Evolutionary conservation across 768 basidiomycete species (phyloP).

Genomic region (Hortiboletus campestris): DNA sequence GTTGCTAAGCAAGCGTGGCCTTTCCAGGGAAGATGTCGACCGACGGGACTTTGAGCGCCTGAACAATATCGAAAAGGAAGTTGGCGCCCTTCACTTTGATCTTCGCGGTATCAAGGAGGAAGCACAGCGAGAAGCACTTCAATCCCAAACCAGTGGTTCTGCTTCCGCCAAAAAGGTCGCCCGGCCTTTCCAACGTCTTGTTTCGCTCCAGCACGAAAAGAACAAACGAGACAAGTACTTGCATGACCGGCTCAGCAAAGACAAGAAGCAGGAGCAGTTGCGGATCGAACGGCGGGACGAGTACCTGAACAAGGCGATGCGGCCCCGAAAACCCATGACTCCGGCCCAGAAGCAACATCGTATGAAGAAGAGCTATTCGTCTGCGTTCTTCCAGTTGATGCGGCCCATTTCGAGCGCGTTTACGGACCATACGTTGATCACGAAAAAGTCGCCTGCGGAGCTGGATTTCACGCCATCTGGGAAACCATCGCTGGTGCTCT

Average conservation of each 20-base stretch:
- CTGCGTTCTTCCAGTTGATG: constrained; percentile 81
- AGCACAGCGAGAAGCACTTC: constrained; percentile 59
- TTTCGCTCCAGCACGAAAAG: constrained; percentile 74
- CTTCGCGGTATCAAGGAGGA: constrained; percentile 74
- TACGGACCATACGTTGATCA: constrained; percentile 50
- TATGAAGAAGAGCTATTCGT: constrained; percentile 85
- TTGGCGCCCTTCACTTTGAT: constrained; percentile 61
- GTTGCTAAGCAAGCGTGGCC: constrained; percentile 41
- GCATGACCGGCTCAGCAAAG: constrained; percentile 67
- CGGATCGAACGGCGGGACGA: constrained; percentile 74
- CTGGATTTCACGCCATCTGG: constrained; percentile 71
- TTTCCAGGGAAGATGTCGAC: constrained; percentile 55
- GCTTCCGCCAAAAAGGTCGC: constrained; percentile 51
- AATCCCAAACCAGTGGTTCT: constrained; percentile 41
- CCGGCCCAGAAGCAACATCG: constrained; percentile 70
- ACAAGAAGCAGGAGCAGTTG: constrained; percentile 73
- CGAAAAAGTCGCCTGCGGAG: constrained; percentile 65
- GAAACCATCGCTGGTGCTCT: constrained; percentile 75
- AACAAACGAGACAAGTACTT: constrained; percentile 71
- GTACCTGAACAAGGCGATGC: constrained; percentile 71
- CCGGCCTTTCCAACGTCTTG: constrained; percentile 66
- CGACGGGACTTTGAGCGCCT: constrained; percentile 72
- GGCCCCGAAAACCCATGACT: constrained; percentile 47
- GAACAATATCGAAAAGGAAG: constrained; percentile 72
- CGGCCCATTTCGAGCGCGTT: constrained; percentile 88